Percentiles rank a stretch among this genome's conserved stretches.
These are phyloP conservation scores for Pleurotus eryngii DNA, from an alignment of 768 basidiomycete species.

Conservation along the genomic window DNA sequence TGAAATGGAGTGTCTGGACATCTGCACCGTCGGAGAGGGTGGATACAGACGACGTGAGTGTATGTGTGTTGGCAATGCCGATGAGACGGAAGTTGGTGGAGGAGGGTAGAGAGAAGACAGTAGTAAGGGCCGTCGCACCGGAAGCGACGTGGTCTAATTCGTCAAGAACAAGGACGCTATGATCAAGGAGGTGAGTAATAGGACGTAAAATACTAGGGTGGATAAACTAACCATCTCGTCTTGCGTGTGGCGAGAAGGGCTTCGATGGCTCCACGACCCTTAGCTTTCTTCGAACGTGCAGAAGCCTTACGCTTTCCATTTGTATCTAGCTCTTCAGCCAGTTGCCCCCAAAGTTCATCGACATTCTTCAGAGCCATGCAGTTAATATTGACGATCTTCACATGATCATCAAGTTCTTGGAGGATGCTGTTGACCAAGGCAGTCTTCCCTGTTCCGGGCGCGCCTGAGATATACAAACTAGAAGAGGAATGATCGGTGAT, in stretches of 20 bases:
- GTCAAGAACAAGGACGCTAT: constrained; percentile 76
- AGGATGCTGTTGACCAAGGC: constrained; percentile 74
- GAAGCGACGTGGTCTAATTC: constrained; percentile 82
- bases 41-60: constrained; percentile 54
- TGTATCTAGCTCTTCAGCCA: constrained; percentile 53
- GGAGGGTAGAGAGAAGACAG: constrained; percentile 68
- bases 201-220: background rate
- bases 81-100: constrained; percentile 61
- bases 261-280: constrained; percentile 48
- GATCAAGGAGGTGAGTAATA: constrained; percentile 14
- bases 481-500: constrained; percentile 35
- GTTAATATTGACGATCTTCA: constrained; percentile 60
- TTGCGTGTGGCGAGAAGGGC: constrained; percentile 37
- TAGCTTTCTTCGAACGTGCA: constrained; percentile 36
- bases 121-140: constrained; percentile 51
- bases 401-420: constrained; percentile 31
- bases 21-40: constrained; percentile 19
- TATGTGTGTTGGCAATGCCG: constrained; percentile 89
- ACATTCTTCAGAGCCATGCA: constrained; percentile 75
- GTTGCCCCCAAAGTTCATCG: constrained; percentile 67
- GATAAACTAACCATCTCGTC: constrained; percentile 48
- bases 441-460: constrained; percentile 92
- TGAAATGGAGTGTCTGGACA: constrained; percentile 72
- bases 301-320: constrained; percentile 27
- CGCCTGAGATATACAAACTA: constrained; percentile 85